Evolutionary conservation across 768 basidiomycete genomes (phyloP), one percentile per base, ranked within the genome.

Genomic region (Floccularia luteovirens): DNA sequence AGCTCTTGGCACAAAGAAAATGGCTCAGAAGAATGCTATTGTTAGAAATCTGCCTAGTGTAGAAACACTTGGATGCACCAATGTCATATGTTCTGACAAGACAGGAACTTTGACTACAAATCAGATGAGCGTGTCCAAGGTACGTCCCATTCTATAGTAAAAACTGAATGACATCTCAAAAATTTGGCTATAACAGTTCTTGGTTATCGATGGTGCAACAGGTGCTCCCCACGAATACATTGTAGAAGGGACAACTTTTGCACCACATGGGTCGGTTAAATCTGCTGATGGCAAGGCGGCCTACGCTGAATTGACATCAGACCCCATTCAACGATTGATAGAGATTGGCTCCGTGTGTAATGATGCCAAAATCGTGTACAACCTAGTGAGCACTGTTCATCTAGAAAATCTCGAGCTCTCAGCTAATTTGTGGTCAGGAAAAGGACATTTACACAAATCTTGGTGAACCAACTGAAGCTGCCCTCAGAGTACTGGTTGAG

Each of bases 1-100:
- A 27, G 93, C 96, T 7, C 72, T 99, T 11, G 96, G 94, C 14
- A 97, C 94, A 13, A 92, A 96, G 69, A 97, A 96, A 63, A 99
- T 99, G 94, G 93, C 94, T 1, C 88, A 96, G 69, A 88, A 93
- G 65, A 96, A 97, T 46, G 94, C 94, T 1, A 99, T 99, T 52
- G 94, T 99, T 39, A 70, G 93, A 51, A 93, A 94, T 60, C 67
- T 99, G 46, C 96, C 94, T 5, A 90, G 87, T 47, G 96, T 99
- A 23, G 94, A 99, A 65, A 98, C 94, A 27, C 71, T 99, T 5
- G 94, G 94, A 1, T 93, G 92, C 67, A 96, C 93, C 31, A 97
- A 96, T 56, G 91, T 99, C 36, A 98, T 99, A 50, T 99, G 94
- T 60, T 93, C 91, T 2, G 94, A 99, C 66, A 99, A 99, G 72